A percentile compares a stretch with the other conserved stretches of the same genome.
Evolutionary conservation across 2,329 filamentous ascomycete genomes (phyloP).

Genomic region (Xylaria sp.): DNA sequence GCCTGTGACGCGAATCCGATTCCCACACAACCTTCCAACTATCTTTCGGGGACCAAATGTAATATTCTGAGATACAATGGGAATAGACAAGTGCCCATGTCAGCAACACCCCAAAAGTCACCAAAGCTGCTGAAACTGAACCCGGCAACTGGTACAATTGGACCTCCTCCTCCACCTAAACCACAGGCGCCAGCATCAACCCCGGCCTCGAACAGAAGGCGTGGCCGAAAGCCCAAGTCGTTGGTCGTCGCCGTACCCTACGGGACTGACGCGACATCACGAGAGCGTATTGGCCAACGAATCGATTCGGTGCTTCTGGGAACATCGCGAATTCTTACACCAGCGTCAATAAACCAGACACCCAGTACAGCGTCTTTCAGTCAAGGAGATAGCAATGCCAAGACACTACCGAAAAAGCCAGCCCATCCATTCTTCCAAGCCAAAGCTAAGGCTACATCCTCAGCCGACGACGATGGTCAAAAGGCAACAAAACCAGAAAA

Average conservation of each 20-base stretch:
- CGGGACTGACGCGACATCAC: conserved; percentile 52
- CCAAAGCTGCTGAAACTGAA: conserved; percentile 63
- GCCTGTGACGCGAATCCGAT: background rate
- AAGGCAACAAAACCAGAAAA: conserved; percentile 36
- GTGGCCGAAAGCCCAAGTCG: conserved; percentile 46
- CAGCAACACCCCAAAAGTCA: conserved; percentile 41
- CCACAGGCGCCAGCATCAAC: conserved; percentile 28
- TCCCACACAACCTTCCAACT: background rate
- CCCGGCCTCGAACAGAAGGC: conserved; percentile 35
- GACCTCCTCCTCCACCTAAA: conserved; percentile 65
- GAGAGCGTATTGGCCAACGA: conserved; percentile 58
- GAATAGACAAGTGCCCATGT: conserved; percentile 2
- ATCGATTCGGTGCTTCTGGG: conserved; percentile 67
- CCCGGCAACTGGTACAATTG: conserved; percentile 65
- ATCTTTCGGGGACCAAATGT: background rate
- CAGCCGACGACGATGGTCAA: conserved; percentile 30
- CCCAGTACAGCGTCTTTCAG: conserved; percentile 25
- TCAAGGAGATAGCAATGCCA: background rate
- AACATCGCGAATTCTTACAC: conserved; percentile 29
- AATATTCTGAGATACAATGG: background rate
- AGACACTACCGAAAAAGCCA: conserved; percentile 17
- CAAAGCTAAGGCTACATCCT: conserved; percentile 48
- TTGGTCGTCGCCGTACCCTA: conserved; percentile 65
- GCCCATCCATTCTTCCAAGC: conserved; percentile 71
- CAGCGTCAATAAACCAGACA: conserved; percentile 32